phyloP scores from a whole-genome alignment of 768 basidiomycete genomes.

The Mycena galericulata region DNA sequence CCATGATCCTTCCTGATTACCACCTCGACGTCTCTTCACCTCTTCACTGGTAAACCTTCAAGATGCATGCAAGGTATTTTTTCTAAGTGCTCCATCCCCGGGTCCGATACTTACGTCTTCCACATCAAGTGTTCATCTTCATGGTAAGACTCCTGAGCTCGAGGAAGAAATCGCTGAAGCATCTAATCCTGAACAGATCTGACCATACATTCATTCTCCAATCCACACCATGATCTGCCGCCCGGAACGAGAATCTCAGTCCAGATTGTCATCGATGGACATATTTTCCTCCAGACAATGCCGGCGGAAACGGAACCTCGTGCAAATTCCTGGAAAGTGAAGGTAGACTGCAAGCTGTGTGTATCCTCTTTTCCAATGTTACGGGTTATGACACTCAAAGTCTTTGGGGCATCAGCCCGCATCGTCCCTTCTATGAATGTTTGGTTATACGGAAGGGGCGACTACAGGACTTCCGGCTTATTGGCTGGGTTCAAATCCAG shows the following conservation, averaged over 20 bases:
- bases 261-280: not conserved
- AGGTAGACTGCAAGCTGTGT: conserved; percentile 8
- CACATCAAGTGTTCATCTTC: not conserved
- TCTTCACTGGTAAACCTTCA: not conserved
- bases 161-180: not conserved
- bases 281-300: conserved; percentile 1
- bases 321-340: conserved; percentile 1
- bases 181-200: not conserved
- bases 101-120: not conserved
- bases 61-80: not conserved
- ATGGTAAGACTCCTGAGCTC: not conserved
- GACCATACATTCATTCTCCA: not conserved
- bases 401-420: not conserved
- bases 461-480: not conserved
- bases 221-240: not conserved
- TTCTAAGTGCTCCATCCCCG: not conserved
- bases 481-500: not conserved
- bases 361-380: not conserved
- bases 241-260: not conserved
- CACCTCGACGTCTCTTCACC: not conserved
- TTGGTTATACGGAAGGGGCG: not conserved
- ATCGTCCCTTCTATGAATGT: not conserved
- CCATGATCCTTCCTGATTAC: not conserved
- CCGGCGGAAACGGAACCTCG: not conserved
- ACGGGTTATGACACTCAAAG: not conserved